These are phyloP conservation scores for Lanmaoa rubissima DNA, from an alignment of 768 basidiomycete genomes.

Conservation along the genomic window DNA sequence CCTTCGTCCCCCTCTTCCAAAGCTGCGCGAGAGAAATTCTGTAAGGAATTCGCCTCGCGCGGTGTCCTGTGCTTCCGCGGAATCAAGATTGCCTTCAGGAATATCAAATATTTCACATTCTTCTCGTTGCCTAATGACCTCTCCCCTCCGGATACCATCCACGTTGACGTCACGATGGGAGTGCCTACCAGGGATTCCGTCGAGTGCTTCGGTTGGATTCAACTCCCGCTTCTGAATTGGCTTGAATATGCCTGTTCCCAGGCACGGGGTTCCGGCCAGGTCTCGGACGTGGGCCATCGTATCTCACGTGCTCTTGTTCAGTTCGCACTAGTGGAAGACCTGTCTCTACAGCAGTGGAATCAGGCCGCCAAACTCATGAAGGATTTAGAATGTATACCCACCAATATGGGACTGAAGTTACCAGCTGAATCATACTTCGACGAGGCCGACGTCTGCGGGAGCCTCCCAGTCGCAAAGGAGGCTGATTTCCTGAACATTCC, in stretches of 20 bases:
- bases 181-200: conserved; percentile 40
- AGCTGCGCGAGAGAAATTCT: conserved; percentile 3
- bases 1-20: neutral
- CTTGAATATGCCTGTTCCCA: conserved; percentile 55
- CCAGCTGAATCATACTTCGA: conserved; percentile 79
- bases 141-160: conserved; percentile 70
- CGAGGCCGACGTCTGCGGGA: conserved; percentile 74
- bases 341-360: conserved; percentile 51
- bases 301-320: conserved; percentile 60
- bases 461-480: conserved; percentile 6
- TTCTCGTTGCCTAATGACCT: conserved; percentile 73
- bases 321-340: conserved; percentile 68
- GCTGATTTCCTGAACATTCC: neutral
- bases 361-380: conserved; percentile 50
- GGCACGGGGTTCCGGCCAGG: conserved; percentile 2
- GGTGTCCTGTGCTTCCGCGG: neutral
- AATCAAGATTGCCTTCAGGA: conserved; percentile 43
- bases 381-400: conserved; percentile 64
- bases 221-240: conserved; percentile 73
- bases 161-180: conserved; percentile 56
- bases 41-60: conserved; percentile 47
- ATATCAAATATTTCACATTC: conserved; percentile 51
- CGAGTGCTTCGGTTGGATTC: conserved; percentile 70
- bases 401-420: conserved; percentile 63
- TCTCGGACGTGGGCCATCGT: conserved; percentile 51